Base-by-base conservation (phyloP, 2,329 filamentous ascomycete species). In the Chaetomiaceae sp. region DNA sequence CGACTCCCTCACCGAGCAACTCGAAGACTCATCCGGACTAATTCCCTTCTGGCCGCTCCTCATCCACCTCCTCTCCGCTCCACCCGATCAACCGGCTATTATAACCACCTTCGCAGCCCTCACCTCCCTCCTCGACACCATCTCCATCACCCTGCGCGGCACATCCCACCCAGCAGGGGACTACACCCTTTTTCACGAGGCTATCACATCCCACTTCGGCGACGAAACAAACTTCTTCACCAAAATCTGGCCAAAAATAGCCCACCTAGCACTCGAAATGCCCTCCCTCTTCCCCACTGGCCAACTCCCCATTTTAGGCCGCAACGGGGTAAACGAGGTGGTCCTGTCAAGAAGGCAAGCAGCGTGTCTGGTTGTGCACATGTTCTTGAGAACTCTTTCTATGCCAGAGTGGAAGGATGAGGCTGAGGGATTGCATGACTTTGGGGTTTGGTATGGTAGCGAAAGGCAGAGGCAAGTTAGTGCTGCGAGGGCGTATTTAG, bases 361-460 rank as follows among this genome's bases (percentile, higher is more conserved):
- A 25, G 65, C 63, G n/a, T 68, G 62, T 15, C 55, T 71, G 29
- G 64, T 69, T 0, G 54, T 55, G 3, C 65, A 71, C 15, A 68
- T 70, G 47, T 70, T 69, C 22, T 45, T 71, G 4, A 66, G 67
- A 36, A 64, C 59, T 1, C 25, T 65, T 6, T 31, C 33, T 53
- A 53, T n/a, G 2, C 61, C 48, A 6, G 47, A 20, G 39, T 64
- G 48, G 61, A 65, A 51, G 34, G 54, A 61, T 3, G 65, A 64
- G 0, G 66, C 61, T 6, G 66, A 65, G 0, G 67, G 63, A n/a
- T 49, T 48, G 29, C 66, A 66, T 33, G 66, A 69, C 54, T 65
- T 70, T 44, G 58, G 67, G 4, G 62, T 69, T 29, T 71, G 69
- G 68, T 70, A 66, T 40, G 51, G 52, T 19, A 67, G 63, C 0